These are phyloP conservation scores for Lonicera japonica DNA, from an alignment of 129 eudicot species.

Conservation along the genomic window DNA sequence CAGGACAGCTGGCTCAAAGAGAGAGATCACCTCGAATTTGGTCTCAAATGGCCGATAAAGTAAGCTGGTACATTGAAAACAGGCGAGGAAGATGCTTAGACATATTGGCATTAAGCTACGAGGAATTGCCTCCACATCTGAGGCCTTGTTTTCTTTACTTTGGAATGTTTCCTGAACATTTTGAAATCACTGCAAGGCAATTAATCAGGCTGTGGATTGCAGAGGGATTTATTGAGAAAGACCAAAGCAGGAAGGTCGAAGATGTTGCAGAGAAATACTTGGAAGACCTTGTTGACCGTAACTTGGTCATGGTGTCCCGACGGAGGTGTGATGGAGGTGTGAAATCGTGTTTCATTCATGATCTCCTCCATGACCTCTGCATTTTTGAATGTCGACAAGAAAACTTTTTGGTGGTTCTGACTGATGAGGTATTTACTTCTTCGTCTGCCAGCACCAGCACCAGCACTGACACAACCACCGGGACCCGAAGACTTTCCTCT, in stretches of 20 bases:
- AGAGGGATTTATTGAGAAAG: conserved; percentile 18
- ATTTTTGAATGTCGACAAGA: not conserved
- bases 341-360: not conserved
- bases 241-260: not conserved
- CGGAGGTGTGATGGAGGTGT: not conserved
- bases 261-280: conserved; percentile 12
- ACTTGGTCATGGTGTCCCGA: too few relatives aligned
- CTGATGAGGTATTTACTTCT: not conserved
- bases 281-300: conserved; percentile 7
- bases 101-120: too few relatives aligned
- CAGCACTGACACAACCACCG: too few relatives aligned
- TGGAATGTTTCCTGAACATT: conserved; percentile 10
- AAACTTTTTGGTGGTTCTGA: not conserved
- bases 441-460: not conserved
- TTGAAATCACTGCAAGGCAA: too few relatives aligned
- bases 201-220: too few relatives aligned
- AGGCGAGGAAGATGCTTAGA: not conserved
- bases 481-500: not conserved
- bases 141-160: conserved; percentile 18
- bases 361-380: not conserved
- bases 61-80: not conserved
- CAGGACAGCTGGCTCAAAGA: not conserved
- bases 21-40: not conserved
- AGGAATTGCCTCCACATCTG: conserved; percentile 6
- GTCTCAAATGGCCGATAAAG: not conserved